These are phyloP conservation scores for Canariomyces notabilis DNA, from an alignment of 2,329 filamentous ascomycete species.

Conservation along the genomic window DNA sequence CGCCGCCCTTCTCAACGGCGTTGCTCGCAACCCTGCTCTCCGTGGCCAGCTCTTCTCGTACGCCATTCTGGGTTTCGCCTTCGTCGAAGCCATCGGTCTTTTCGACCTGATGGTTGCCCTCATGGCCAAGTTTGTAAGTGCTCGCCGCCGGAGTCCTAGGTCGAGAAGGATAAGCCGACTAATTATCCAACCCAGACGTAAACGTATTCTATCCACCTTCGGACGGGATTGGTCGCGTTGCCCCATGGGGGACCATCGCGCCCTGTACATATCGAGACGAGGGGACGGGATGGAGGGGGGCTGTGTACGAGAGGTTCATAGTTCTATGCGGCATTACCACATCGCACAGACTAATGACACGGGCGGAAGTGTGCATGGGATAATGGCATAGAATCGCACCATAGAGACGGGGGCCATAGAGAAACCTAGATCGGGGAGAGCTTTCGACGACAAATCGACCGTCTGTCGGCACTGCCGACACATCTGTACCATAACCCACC, in stretches of 20 bases:
- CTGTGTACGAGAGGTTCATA: constrained; percentile 25
- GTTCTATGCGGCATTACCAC: constrained; percentile 15
- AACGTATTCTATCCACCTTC: constrained; percentile 20
- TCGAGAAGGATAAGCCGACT: not conserved
- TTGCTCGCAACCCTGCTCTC: constrained; percentile 91
- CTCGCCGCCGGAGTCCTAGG: constrained; percentile 1
- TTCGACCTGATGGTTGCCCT: constrained; percentile 90
- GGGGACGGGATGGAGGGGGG: constrained; percentile 15
- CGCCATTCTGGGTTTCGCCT: constrained; percentile 92
- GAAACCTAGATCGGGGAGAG: constrained; percentile 28
- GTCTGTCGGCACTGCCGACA: constrained; percentile 27
- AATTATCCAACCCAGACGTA: constrained; percentile 24
- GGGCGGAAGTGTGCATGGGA: constrained; percentile 25
- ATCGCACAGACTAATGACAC: constrained; percentile 17
- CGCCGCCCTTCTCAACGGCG: constrained; percentile 80
- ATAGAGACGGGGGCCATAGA: constrained; percentile 28
- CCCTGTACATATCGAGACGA: constrained; percentile 26
- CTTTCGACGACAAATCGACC: constrained; percentile 21
- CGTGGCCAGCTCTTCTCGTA: constrained; percentile 94
- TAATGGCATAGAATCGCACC: constrained; percentile 28
- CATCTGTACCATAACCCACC: constrained; percentile 25
- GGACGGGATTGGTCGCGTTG: constrained; percentile 21
- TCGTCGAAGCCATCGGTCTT: constrained; percentile 88
- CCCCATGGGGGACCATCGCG: constrained; percentile 21
- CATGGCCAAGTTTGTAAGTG: constrained; percentile 82